Conservation (phyloP, 1,284 basidiomycete species). For the Ceratobasidium sp. region DNA sequence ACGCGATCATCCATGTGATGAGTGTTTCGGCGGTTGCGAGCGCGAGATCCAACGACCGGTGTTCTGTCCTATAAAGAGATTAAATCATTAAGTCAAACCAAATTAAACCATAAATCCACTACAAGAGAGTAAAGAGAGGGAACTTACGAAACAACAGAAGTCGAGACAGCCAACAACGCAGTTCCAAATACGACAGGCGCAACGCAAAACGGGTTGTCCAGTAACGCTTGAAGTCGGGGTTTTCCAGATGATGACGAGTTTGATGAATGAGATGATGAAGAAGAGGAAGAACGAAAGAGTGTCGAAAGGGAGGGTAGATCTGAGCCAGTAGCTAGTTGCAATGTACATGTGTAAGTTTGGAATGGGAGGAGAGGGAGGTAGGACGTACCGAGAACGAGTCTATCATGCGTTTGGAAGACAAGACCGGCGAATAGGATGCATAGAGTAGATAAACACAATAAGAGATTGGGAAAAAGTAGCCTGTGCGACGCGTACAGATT, state of each 20-base stretch:
- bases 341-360: conserved; percentile 1
- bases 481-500: not conserved
- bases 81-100: no score
- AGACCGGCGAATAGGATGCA: conserved; percentile 37
- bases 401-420: conserved; percentile 27
- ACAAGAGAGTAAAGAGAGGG: no score
- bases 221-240: conserved; percentile 66
- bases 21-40: conserved; percentile 80
- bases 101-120: no score
- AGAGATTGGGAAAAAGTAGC: conserved; percentile 28
- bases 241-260: conserved; percentile 55
- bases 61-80: conserved; percentile 71
- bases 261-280: conserved; percentile 58
- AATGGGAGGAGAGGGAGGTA: not conserved
- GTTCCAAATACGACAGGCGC: conserved; percentile 63
- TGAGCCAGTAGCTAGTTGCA: conserved; percentile 57
- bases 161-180: conserved; percentile 56
- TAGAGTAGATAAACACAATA: conserved; percentile 24
- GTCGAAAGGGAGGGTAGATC: conserved; percentile 66
- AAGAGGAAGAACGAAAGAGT: conserved; percentile 63
- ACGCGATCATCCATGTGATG: conserved; percentile 84
- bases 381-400: conserved; percentile 34
- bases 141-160: conserved; percentile 66
- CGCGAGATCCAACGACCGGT: conserved; percentile 79
- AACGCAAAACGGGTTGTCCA: conserved; percentile 65